A percentile compares a stretch with the other conserved stretches of the same genome.
Evolutionary conservation across 2,329 filamentous ascomycete species (phyloP).

Genomic region (Cyphellophora europaea): DNA sequence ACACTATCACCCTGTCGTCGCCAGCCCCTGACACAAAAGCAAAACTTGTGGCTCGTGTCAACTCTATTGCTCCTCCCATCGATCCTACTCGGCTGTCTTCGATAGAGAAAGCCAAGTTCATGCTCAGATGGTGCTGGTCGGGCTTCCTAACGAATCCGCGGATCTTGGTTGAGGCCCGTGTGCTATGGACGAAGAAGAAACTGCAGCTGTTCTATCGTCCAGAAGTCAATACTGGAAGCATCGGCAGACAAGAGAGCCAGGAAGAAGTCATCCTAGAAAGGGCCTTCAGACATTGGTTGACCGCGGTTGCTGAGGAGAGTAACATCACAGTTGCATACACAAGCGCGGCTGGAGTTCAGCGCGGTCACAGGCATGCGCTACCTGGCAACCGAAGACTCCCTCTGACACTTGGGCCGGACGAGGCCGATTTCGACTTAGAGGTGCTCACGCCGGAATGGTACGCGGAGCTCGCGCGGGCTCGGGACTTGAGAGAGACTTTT

Average conservation of each 20-base stretch:
- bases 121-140: constrained; percentile 12
- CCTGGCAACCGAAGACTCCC: not conserved
- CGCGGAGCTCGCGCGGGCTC: constrained; percentile 5
- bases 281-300: constrained; percentile 6
- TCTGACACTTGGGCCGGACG: not conserved
- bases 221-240: constrained; percentile 9
- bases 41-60: constrained; percentile 12
- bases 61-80: constrained; percentile 4
- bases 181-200: constrained; percentile 9
- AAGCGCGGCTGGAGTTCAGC: constrained; percentile 3
- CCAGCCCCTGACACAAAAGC: constrained; percentile 4
- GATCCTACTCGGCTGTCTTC: constrained; percentile 3
- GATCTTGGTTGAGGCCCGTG: constrained; percentile 10
- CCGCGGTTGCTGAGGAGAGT: not conserved
- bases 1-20: constrained; percentile 10
- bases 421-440: constrained; percentile 1
- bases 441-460: constrained; percentile 12
- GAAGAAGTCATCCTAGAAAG: constrained; percentile 10
- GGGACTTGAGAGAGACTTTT: constrained; percentile 1
- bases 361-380: not conserved
- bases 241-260: constrained; percentile 7
- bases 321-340: constrained; percentile 4
- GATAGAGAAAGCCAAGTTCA: constrained; percentile 4
- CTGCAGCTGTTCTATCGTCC: constrained; percentile 12
- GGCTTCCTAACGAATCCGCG: constrained; percentile 13